These are phyloP conservation scores for Biscogniauxia sp. DNA, from an alignment of 2,329 filamentous ascomycete genomes.

Conservation along the genomic window DNA sequence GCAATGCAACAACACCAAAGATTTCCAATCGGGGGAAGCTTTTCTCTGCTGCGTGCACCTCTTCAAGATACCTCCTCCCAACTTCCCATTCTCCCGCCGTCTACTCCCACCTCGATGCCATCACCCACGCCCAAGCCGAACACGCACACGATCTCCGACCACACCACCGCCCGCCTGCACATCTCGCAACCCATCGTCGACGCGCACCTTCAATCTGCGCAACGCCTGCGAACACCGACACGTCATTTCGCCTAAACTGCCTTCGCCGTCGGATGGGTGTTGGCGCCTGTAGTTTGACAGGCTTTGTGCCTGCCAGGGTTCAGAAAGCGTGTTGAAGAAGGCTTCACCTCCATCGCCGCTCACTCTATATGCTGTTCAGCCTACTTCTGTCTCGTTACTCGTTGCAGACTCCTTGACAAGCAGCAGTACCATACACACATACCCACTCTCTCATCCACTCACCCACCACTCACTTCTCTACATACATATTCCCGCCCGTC, in stretches of 20 bases:
- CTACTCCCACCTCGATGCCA: background rate
- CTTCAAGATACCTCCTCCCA: conserved; percentile 19
- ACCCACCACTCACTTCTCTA: too few species aligned
- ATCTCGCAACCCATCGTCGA: background rate
- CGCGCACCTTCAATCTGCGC: background rate
- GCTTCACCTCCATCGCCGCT: background rate
- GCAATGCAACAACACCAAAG: conserved; percentile 20
- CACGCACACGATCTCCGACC: background rate
- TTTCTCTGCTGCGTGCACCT: conserved; percentile 7
- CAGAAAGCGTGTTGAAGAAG: conserved; percentile 14
- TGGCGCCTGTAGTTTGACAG: conserved; percentile 44
- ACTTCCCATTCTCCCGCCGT: conserved; percentile 7
- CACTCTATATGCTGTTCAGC: background rate
- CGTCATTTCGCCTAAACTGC: conserved; percentile 1
- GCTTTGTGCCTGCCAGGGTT: conserved; percentile 45
- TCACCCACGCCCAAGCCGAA: background rate
- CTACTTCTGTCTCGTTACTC: background rate
- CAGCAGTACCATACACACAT: background rate
- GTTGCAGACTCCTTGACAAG: background rate
- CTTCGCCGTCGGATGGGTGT: conserved; percentile 46
- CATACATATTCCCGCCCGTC: conserved; percentile 1
- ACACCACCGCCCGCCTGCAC: background rate
- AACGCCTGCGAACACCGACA: background rate
- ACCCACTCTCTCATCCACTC: too few species aligned
- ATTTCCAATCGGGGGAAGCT: conserved; percentile 26